Percentiles rank a stretch among this genome's conserved stretches.
Conservation (phyloP, 1,139 yeast species). For the Candida sp. region DNA sequence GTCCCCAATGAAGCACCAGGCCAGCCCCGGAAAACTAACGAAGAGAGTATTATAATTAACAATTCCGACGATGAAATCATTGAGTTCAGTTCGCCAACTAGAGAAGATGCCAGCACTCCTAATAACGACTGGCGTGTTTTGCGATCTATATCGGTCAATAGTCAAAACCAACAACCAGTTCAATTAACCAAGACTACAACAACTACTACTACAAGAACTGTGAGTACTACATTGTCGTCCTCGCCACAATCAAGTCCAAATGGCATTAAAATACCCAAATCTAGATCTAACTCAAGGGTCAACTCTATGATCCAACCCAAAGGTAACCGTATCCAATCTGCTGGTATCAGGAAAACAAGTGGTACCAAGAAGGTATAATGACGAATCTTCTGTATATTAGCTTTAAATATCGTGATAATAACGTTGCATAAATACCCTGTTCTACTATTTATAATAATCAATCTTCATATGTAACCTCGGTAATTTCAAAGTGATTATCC, state of each 20-base stretch:
- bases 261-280: slow-evolving; percentile 28
- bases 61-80: slow-evolving; percentile 38
- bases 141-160: slow-evolving; percentile 39
- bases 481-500: slow-evolving; percentile 36
- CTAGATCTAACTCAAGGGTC: slow-evolving; percentile 30
- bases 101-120: slow-evolving; percentile 8
- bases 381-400: too few species aligned
- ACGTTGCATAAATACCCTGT: too few species aligned
- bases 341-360: slow-evolving; percentile 38
- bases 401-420: too few species aligned
- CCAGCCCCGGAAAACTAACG: slow-evolving; percentile 80
- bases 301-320: slow-evolving; percentile 19
- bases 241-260: slow-evolving; percentile 35
- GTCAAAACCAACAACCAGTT: slow-evolving; percentile 27
- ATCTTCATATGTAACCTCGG: slow-evolving; percentile 43
- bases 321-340: slow-evolving; percentile 27
- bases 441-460: too few species aligned
- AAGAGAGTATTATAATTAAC: slow-evolving; percentile 32
- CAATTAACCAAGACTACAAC: slow-evolving; percentile 48
- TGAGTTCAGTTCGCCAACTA: slow-evolving; percentile 21
- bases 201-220: slow-evolving; percentile 47
- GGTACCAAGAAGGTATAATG: slow-evolving; percentile 14
- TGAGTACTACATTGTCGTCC: slow-evolving; percentile 44
- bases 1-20: slow-evolving; percentile 95
- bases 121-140: slow-evolving; percentile 37